Evolutionary conservation across 1,284 basidiomycete genomes (phyloP), one percentile per base, ranked within the genome.

Genomic region (Ceratobasidium theobromae): DNA sequence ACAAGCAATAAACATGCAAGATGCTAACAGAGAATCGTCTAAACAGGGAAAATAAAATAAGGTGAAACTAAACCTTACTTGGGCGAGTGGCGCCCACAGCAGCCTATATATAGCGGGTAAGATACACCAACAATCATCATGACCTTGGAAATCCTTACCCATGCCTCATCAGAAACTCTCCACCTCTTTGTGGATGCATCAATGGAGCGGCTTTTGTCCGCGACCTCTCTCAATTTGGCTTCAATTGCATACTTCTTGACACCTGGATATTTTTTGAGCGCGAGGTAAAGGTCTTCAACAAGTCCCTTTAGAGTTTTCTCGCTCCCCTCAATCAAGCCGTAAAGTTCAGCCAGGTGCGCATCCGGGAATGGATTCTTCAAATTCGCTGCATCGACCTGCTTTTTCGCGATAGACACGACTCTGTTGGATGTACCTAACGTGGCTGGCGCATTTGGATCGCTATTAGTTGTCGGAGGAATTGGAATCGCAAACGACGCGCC

Each of bases 181-280:
- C 89, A 91, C 68, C 85, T 76, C 74, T 83, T 89, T 76, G 80
- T 82, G 64, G 48, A n/a, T 27, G 60, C 38, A 40, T 64, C 60
- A 11, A 28, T 32, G 11, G 60, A 52, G 14, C 60, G 21, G 21
- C 84, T 80, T 72, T 83, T 87, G 70, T 83, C 84, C 73, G 89
- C 81, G 12, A 91, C 80, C 73, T 91, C 88, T 57, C 82, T 80
- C 33, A 93, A 79, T 74, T 92, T 92, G 5, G 84, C 85, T 75
- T 91, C 89, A 53, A 93, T 86, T 4, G 88, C 85, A 53, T 86
- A 88, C 79, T 92, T 93, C 79, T 86, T 91, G 66, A 92, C 82
- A 66, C 86, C 60, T 4, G 60, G 60, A 69, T 87, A 77, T 9
- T 73, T 75, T 49, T 82, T 82, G 49, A 92, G 77, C 35, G 87